Base-by-base conservation (phyloP, 2,329 filamentous ascomycete species). In the Dichotomopilus funicola region DNA sequence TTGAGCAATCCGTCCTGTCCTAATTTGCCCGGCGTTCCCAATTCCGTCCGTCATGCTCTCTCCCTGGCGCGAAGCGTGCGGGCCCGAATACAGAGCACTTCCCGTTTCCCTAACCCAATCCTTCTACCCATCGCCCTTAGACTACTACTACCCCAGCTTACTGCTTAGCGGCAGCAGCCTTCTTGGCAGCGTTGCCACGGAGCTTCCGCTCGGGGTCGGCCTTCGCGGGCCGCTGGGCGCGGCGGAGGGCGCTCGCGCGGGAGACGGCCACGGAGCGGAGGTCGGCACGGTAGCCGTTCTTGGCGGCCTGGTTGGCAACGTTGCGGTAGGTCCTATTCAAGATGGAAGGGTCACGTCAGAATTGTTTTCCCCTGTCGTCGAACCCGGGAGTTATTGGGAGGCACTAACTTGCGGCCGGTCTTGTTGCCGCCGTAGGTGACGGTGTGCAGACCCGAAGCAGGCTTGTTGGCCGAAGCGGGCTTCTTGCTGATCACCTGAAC, bases 401-500 rank as follows among this genome's bases (percentile, higher is more conserved):
- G 3, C 51, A 81, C 86, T 81, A 75, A 91, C 88, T 90, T 91
- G 78, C 88, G 84, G 69, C 80, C 80, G 66, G 86, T 81, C 76
- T 88, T 88, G 75, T 81, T 82, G 70, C 83, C 78, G 70, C 81
- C 79, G 80, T 87, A 89, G 72, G 80, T 83, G 68, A 83, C 81
- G 73, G 80, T 82, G 74, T 81, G 78, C 70, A 79, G 71, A 71
- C 77, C 75, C 72, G 83, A 75, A 62, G 82, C 83, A 71, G 94
- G 92, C 78, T 89, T 82, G 80, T 89, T 83, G 69, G 75, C 70
- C 70, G 82, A 80, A 67, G 79, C 78, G 71, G 79, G 71, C 80
- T 91, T 94, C 89, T 97, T 97, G 82, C 84, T 88, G 75, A 85
- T 80, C 70, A 96, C 77, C 70, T 81, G 79, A 67, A 97, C 79